phyloP scores from a whole-genome alignment of 2,329 filamentous ascomycete genomes.

The Stagonosporopsis tanaceti region DNA sequence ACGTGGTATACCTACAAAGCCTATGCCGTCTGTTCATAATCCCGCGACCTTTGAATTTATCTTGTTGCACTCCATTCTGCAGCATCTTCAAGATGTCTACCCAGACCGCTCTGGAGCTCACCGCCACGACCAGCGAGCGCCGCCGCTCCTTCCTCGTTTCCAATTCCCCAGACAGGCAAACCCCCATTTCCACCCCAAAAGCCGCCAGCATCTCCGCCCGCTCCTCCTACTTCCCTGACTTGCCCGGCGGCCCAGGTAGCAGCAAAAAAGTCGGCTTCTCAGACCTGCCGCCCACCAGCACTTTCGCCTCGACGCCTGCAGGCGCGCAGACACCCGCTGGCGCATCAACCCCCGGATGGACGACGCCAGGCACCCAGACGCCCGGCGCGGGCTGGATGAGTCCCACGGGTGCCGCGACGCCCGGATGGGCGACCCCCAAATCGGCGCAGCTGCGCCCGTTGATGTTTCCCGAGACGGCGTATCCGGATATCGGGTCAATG shows the following conservation, averaged over 20 bases:
- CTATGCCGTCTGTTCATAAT: background rate
- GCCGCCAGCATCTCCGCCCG: constrained; percentile 18
- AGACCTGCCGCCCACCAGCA: constrained; percentile 5
- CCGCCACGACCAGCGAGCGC: constrained; percentile 1
- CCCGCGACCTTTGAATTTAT: background rate
- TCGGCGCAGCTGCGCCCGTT: constrained; percentile 15
- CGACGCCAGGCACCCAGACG: constrained; percentile 13
- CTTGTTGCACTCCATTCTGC: background rate
- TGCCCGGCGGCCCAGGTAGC: background rate
- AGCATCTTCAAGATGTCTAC: constrained; percentile 7
- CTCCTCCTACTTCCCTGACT: constrained; percentile 17
- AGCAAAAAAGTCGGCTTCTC: constrained; percentile 12
- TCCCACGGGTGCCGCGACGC: constrained; percentile 12
- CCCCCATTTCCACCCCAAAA: constrained; percentile 14
- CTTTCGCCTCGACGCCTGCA: constrained; percentile 7
- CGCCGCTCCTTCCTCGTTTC: constrained; percentile 11
- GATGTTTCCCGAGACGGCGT: constrained; percentile 17
- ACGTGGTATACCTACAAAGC: constrained; percentile 1
- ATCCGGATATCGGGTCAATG: constrained; percentile 15
- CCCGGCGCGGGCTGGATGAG: constrained; percentile 15
- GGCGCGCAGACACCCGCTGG: constrained; percentile 16
- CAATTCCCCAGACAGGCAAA: constrained; percentile 1
- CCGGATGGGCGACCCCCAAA: constrained; percentile 18
- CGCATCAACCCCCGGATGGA: constrained; percentile 18
- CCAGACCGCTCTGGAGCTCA: constrained; percentile 12